Evolutionary conservation across 2,329 filamentous ascomycete genomes (phyloP), one percentile per base, ranked within the genome.

Genomic region (Ophiostoma populinum): DNA sequence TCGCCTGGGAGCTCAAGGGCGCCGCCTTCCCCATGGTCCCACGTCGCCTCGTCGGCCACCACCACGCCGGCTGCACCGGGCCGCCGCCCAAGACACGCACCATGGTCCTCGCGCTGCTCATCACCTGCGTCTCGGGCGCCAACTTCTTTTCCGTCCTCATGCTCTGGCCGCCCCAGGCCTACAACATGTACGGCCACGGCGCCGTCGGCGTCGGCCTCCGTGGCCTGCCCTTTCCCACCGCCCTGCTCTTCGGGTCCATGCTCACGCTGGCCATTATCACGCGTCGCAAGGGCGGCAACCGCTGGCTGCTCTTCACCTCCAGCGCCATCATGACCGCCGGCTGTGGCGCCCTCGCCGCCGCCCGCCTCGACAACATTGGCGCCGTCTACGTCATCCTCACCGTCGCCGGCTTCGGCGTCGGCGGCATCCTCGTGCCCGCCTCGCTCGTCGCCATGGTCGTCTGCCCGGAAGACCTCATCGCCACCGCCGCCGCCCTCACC

Each of bases 361-460:
- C 62, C 0, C 53, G 52, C 3, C 49, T 55, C 4, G 57, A 71
- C 49, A 75, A 74, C 45, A 55, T 73, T 34, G 44, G 58, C 39
- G 52, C 57, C 13, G 52, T 74, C 12, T 75, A 67, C 55, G 63
- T 59, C 11, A 53, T 77, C 18, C 56, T 79, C n/a, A 55, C 68
- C 11, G 47, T 79, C 5, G 70, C 72, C 2, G 67, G 70, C 5
- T 50, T 79, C 3, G 75, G 75, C 6, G 70, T 79, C 5, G 75
- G 75, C 6, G 75, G 70, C 2, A 74, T 80, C 34, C 67, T 79
- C 12, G 68, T 80, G 5, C 75, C 75, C 0, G 67, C 70, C 1
- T 72, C 69, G 1, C 75, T 79, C 43, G 75, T 80, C 38, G 70
- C 70, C 6, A 74, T 71, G 8, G 78, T 80, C 45, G 71, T 79